Conservation (phyloP, 495 filamentous ascomycete genomes). For the Penicillium samsonianum region DNA sequence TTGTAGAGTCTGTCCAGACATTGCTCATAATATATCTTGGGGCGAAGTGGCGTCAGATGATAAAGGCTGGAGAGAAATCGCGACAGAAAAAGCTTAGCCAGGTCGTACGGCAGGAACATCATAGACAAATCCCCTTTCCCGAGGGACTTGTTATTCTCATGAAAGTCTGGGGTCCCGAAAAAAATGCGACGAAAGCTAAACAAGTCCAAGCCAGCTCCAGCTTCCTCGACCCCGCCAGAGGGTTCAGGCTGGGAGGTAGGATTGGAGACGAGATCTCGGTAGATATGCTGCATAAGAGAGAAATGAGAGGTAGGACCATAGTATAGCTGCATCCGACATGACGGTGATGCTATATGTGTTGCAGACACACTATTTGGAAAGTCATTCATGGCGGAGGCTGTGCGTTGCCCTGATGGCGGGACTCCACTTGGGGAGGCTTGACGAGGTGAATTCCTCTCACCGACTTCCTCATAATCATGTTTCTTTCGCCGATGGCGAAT, state of each 20-base stretch:
- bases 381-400: slow-evolving; percentile 29
- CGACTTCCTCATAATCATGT: slow-evolving; percentile 19
- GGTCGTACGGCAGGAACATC: slow-evolving; percentile 41
- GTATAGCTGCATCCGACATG: slow-evolving; percentile 47
- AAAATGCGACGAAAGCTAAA: slow-evolving; percentile 49
- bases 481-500: slow-evolving; percentile 45
- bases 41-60: slow-evolving; percentile 36
- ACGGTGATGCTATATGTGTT: slow-evolving; percentile 48
- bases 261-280: slow-evolving; percentile 39
- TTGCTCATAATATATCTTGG: slow-evolving; percentile 30
- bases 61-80: slow-evolving; percentile 39
- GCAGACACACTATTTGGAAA: slow-evolving; percentile 47
- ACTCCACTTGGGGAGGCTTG: slow-evolving; percentile 21
- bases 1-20: slow-evolving; percentile 38
- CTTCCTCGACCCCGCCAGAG: slow-evolving; percentile 44
- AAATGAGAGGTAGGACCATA: slow-evolving; percentile 51
- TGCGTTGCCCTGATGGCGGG: slow-evolving; percentile 19
- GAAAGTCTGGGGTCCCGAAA: slow-evolving; percentile 43
- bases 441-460: slow-evolving; percentile 13
- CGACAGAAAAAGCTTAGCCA: slow-evolving; percentile 38
- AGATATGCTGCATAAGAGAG: slow-evolving; percentile 47
- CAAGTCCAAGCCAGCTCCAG: slow-evolving; percentile 45
- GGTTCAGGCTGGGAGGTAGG: slow-evolving; percentile 27
- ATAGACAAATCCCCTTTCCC: slow-evolving; percentile 24
- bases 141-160: slow-evolving; percentile 24